Base-by-base conservation (phyloP, 208 protist genomes). In the Crithidia fasciculata region DNA sequence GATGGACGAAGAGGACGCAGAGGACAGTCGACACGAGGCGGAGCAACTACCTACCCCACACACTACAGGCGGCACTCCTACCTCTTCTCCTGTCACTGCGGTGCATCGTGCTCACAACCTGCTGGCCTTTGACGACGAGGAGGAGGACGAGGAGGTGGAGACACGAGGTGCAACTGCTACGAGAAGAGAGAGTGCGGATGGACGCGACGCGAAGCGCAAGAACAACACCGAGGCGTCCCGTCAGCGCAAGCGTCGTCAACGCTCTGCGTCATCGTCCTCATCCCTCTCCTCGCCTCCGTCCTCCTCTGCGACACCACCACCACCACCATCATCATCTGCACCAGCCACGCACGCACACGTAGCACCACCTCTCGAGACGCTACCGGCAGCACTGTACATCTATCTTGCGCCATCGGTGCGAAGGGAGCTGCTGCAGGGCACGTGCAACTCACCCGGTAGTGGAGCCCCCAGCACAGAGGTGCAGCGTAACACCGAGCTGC, bases 1-100 rank as follows among this genome's bases (percentile, higher is more conserved):
- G 12, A 74, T 79, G 74, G 67, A 79, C 3, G 74, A 68, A 45
- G 74, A 79, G 53, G 74, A 79, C 28, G 74, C 74, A 0, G 59
- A 73, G 54, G 74, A 79, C n/a, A 74, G 54, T 15, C 58, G 55
- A 28, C 60, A 69, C n/a, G 50, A 62, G 60, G 52, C 37, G 52
- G 60, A 44, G 59, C 50, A 28, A 9, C 37, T 39, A 37, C 19
- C 41, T 8, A 53, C 49, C n/a, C 0, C 52, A 54, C 47, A 36
- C 37, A 0, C 45, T 2, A 13, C 45, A 49, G 2, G 7, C 45
- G 28, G 28, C 28, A 28, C 28, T 28, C 28, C 28, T 1, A 28
- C 28, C 0, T 28, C 28, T 1, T 28, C 28, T 28, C 1, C 28
- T 28, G 28, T 28, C 28, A 28, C 28, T 28, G 28, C 28, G 28